Evolutionary conservation across 1,284 basidiomycete genomes (phyloP), one percentile per base, ranked within the genome.

Genomic region (Erythrobasidium hasegawianum): DNA sequence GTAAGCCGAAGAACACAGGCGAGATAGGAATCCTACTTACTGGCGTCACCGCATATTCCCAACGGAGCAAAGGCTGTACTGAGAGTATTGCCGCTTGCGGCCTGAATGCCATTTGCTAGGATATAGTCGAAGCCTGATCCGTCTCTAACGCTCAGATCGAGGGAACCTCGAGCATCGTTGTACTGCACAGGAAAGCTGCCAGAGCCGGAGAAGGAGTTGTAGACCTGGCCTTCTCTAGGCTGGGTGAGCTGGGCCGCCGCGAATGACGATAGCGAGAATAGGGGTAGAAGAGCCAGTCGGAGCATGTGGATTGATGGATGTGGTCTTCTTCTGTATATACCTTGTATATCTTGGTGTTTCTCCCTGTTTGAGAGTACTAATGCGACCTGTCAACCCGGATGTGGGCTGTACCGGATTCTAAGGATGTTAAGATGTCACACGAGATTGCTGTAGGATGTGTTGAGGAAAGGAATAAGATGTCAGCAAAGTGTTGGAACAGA

Each of bases 31-130:
- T 5, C 4, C 16, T 14, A 53, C 59, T 8, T 24, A 61, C 47
- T n/a, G n/a, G 52, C 59, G 20, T 54, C 49, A 27, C 61, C 41
- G 27, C 54, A 65, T 7, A 41, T 47, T 2, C 53, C 54, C 1
- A 38, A n/a, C 5, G 62, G 62, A 3, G 62, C 54, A 47, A 65
- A 65, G n/a, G 57, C 62, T 20, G 62, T 55, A 13, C 2, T 26
- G 20, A 38, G 39, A 16, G 9, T 22, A 18, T 52, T 47, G 14
- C 20, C 33, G 11, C n/a, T 20, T 27, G 24, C 13, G 14, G 43
- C 43, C 52, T 45, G 27, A 13, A 65, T 22, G 9, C 62, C 62
- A 58, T 65, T 65, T 18, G 62, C 62, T 10, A 65, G n/a, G 5
- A 52, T 45, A 41, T 45, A 65, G 29, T 39, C 20, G 26, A 38